Evolutionary conservation across 208 protist species (phyloP), one percentile per base, ranked within the genome.

Genomic region (Leishmania turanica): DNA sequence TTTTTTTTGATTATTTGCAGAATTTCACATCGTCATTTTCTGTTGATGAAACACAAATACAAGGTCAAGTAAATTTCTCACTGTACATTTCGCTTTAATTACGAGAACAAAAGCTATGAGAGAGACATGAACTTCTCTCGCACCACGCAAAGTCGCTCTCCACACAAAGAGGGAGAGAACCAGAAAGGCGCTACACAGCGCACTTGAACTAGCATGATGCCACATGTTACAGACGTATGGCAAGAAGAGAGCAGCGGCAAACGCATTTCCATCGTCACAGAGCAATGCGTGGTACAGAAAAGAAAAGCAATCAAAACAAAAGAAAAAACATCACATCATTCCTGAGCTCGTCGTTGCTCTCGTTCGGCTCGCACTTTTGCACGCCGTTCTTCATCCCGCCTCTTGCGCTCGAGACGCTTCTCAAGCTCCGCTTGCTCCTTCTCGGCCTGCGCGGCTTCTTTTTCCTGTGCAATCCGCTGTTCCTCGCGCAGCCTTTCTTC

Each of bases 391-490:
- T 89, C 91, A 42, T 97, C 91, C 31, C 87, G 84, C 40, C 86
- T 80, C 78, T 92, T 91, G 5, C 92, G 84, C 62, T 94, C 90
- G 4, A 84, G 40, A 15, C 88, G 83, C 72, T 94, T 93, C 60
- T 85, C 91, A 34, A 84, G n/a, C 65, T 96, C 91, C 11, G 83
- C 81, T 51, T 80, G 78, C 54, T 88, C 83, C 75, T 90, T 91
- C 70, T 84, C 86, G 47, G 69, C 79, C 69, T 64, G 70, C 34
- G 68, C 83, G 37, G 70, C 45, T 84, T 89, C 31, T 77, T 75
- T 68, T 83, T 86, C 45, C 75, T 78, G 76, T 84, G 69, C 80
- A 73, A 81, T 60, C 81, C 80, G 70, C 80, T 84, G 76, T 75
- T 17, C 82, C 75, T 81, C 77, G 79, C 37, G 75, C 9, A 86